A percentile compares a stretch with the other conserved stretches of the same genome.
Conservation (phyloP, 1,284 basidiomycete species). For the Kwoniella shivajii region DNA sequence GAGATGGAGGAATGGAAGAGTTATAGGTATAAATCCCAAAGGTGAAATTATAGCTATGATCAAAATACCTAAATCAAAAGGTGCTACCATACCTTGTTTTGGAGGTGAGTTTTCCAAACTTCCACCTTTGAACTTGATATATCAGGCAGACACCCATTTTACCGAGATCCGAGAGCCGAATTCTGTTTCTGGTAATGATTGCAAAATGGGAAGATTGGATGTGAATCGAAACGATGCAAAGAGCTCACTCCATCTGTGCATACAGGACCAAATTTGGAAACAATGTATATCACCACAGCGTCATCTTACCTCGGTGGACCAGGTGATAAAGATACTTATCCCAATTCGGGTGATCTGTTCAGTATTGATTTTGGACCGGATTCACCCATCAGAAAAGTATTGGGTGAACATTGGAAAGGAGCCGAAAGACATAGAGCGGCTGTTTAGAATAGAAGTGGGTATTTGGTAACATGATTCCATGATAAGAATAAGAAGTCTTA, state of each 20-base stretch:
- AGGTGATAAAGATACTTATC: constrained; percentile 32
- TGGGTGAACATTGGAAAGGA: constrained; percentile 40
- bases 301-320: constrained; percentile 31
- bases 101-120: constrained; percentile 43
- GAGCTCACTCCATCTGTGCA: not conserved
- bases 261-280: constrained; percentile 32
- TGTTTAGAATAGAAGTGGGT: not conserved
- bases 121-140: too few species aligned
- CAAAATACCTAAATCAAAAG: constrained; percentile 27
- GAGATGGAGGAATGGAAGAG: constrained; percentile 46
- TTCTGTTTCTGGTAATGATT: not conserved
- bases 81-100: constrained; percentile 49
- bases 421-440: constrained; percentile 29
- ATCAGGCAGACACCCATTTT: too few species aligned
- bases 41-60: constrained; percentile 43
- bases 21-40: constrained; percentile 44
- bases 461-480: too few species aligned
- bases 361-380: constrained; percentile 36
- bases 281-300: constrained; percentile 46
- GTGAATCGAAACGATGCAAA: too few species aligned
- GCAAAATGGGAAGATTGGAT: too few species aligned
- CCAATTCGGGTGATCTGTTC: constrained; percentile 41
- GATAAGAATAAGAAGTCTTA: too few species aligned
- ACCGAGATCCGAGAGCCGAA: not conserved
- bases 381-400: constrained; percentile 27